phyloP scores from a whole-genome alignment of 139 green algal genomes.

The Axilococcus clingmanii region DNA sequence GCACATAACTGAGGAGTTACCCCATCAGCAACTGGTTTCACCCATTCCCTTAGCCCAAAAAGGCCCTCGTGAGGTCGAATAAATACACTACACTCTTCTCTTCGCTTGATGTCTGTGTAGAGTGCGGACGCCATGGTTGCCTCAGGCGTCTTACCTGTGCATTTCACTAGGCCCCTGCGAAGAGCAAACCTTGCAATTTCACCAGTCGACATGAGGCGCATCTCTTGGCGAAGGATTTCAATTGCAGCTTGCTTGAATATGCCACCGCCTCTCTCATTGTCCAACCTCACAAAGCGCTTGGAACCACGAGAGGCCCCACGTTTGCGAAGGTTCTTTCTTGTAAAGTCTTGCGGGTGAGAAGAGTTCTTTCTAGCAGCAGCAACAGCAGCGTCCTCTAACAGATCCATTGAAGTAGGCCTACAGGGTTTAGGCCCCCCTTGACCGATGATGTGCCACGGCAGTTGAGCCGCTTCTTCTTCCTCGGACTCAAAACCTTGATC shows the following conservation, averaged over 20 bases:
- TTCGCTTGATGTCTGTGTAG: conserved; percentile 79
- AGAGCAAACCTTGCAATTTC: conserved; percentile 46
- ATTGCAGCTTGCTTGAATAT: conserved; percentile 75
- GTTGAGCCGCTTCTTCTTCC: no score
- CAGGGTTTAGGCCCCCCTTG: no score
- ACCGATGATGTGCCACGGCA: no score
- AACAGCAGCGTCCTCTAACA: background rate
- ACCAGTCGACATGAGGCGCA: conserved; percentile 68
- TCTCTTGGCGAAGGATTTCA: conserved; percentile 49
- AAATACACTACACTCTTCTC: conserved; percentile 52
- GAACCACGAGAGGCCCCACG: no score
- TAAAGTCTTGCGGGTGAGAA: no score
- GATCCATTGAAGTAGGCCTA: no score
- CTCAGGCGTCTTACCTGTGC: conserved; percentile 69
- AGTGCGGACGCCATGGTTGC: conserved; percentile 77
- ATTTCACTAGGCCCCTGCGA: conserved; percentile 50
- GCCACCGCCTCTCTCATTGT: conserved; percentile 44
- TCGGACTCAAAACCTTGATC: no score
- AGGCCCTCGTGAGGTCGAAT: conserved; percentile 68
- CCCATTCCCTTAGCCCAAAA: conserved; percentile 74
- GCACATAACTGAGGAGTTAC: background rate
- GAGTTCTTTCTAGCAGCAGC: no score
- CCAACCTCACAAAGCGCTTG: no score
- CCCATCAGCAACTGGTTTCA: conserved; percentile 33
- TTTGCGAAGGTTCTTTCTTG: no score